These are phyloP conservation scores for Forsythia viridissima DNA, from an alignment of 257 asterid genomes.

Conservation along the genomic window DNA sequence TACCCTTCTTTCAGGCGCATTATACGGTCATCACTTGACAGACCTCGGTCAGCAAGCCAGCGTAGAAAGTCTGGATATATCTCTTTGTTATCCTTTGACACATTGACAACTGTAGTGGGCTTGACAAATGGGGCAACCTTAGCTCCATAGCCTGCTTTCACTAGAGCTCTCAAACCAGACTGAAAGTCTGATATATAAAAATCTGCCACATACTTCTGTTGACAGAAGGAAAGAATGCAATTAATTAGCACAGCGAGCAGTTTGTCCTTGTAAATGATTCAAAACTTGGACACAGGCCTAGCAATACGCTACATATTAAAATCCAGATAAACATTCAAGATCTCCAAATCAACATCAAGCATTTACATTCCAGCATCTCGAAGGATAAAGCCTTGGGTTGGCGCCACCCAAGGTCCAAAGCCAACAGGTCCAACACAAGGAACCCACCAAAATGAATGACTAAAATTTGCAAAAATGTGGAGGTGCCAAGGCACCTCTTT, in stretches of 20 bases:
- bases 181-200: conserved; percentile 86
- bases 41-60: conserved; percentile 73
- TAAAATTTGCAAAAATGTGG: background rate
- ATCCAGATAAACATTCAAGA: background rate
- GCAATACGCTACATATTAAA: background rate
- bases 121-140: conserved; percentile 76
- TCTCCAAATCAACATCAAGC: background rate
- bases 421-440: background rate
- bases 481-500: background rate
- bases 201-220: conserved; percentile 71
- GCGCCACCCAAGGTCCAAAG: background rate
- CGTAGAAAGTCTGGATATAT: conserved; percentile 55
- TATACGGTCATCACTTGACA: conserved; percentile 58
- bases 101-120: conserved; percentile 60
- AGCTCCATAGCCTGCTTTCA: conserved; percentile 83
- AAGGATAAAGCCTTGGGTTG: background rate
- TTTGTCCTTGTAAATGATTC: conserved; percentile 3
- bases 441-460: background rate
- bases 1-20: conserved; percentile 85
- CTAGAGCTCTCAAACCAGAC: conserved; percentile 83
- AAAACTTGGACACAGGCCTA: background rate
- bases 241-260: conserved; percentile 11
- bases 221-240: conserved; percentile 18
- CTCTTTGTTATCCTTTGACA: conserved; percentile 45
- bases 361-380: background rate